Conservation (phyloP, 208 protist species). For the Tritrichomonas musculus region DNA sequence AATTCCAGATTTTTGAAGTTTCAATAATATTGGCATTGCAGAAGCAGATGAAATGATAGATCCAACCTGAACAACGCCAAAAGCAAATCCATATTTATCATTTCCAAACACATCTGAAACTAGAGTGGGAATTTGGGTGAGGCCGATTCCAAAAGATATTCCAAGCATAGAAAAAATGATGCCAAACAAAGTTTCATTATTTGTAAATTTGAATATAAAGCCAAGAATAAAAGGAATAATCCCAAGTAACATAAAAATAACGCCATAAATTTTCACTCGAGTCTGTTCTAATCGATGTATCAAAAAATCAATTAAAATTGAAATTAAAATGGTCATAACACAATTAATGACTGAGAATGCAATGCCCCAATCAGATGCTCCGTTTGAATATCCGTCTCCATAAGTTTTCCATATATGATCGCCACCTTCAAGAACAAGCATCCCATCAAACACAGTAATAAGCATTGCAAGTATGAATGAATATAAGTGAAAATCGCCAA, state of each 20-base stretch:
- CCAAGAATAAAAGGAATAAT: neutral
- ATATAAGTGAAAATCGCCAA: neutral
- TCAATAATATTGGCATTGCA: neutral
- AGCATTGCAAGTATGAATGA: neutral
- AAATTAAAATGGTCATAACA: neutral
- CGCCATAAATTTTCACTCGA: neutral
- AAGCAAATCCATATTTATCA: neutral
- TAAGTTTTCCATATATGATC: neutral
- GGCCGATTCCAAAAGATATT: neutral
- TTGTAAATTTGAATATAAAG: neutral
- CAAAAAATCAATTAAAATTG: neutral
- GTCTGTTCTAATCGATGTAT: neutral
- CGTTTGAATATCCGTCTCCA: neutral
- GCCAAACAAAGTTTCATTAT: neutral
- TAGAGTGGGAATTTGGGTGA: neutral
- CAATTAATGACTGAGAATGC: neutral
- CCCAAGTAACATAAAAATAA: neutral
- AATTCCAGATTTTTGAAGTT: neutral
- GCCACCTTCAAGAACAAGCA: neutral
- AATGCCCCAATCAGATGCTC: neutral
- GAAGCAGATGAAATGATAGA: neutral
- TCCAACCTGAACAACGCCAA: neutral
- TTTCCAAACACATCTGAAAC: neutral
- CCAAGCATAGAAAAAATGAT: neutral
- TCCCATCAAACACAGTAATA: neutral